Evolutionary conservation across 2,329 filamentous ascomycete genomes (phyloP).

Genomic region (Sarocladium oryzae): DNA sequence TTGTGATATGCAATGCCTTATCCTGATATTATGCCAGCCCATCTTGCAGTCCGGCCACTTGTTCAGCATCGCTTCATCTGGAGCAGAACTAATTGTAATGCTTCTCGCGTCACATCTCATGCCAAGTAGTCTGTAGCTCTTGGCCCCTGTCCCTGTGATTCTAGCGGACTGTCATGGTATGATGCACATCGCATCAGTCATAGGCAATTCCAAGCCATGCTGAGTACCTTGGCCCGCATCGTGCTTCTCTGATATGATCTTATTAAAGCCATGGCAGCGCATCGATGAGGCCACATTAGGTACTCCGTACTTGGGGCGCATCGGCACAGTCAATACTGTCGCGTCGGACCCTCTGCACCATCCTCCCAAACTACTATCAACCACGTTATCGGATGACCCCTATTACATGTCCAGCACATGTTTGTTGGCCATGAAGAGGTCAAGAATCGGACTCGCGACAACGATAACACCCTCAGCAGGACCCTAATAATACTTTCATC

Average conservation of each 20-base stretch:
- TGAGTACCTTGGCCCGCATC: neutral
- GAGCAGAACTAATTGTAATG: too few relatives aligned
- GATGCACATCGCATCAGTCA: neutral
- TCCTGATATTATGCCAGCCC: too few relatives aligned
- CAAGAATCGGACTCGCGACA: too few relatives aligned
- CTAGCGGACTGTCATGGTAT: neutral
- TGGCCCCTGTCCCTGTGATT: neutral
- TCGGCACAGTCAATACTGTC: neutral
- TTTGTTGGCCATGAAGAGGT: too few relatives aligned
- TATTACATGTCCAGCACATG: too few relatives aligned
- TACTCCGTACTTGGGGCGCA: neutral
- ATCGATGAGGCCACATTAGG: neutral
- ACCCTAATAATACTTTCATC: neutral
- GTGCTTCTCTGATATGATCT: neutral
- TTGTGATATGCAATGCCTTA: too few relatives aligned
- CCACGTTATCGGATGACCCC: too few relatives aligned
- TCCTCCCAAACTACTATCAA: neutral
- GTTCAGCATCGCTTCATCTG: too few relatives aligned
- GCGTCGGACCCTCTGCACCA: neutral
- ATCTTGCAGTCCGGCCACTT: too few relatives aligned
- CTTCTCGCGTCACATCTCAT: constrained; percentile 4
- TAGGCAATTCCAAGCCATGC: neutral
- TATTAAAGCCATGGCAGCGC: neutral
- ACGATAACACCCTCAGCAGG: neutral
- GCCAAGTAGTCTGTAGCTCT: neutral